Evolutionary conservation across 2,329 filamentous ascomycete genomes (phyloP), one percentile per base, ranked within the genome.

Genomic region (Alternaria consortialis): DNA sequence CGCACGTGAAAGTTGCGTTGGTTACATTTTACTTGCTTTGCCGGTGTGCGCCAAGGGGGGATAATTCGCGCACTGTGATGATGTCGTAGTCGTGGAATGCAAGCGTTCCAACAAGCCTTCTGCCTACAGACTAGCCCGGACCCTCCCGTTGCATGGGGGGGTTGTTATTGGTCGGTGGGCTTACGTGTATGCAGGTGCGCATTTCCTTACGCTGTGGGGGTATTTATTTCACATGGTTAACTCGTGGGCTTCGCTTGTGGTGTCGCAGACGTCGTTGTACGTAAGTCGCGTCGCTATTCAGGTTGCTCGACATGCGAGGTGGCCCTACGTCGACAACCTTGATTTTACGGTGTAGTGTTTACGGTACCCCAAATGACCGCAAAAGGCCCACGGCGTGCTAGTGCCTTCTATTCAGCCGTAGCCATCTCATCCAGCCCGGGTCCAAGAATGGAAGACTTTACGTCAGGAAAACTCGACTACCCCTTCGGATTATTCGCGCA

Each of bases 1-100:
- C 25, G 23, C 50, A 20, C 23, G 50, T 52, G 50, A 52, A 52
- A 31, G 50, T 31, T 13, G 9, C 2, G 36, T 31, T 27, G 36
- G 31, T 8, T 25, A 36, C 17, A 15, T 17, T 15, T 52, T 52
- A 39, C 50, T 39, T 52, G 23, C 36, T 52, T 52, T 37, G 50
- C 50, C 50, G 4, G 32, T 17, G 32, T 36, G 34, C 23, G 48
- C 34, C 48, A 52, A 52, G 48, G 34, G 25, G 34, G 36, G 36
- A 52, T 52, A 52, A 52, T 52, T 52, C 48, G 48, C 48, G 48
- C 34, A 52, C 20, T 13, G 6, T 52, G 48, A 31, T 40, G 48
- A 20, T 40, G 50, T 39, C 34, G 50, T 40, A 12, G 36, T 36
- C 7, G 3, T 15, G 31, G 32, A 23, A 7, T 12, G 32, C 31